phyloP scores from a whole-genome alignment of 768 basidiomycete species.

The Lactarius deliciosus region DNA sequence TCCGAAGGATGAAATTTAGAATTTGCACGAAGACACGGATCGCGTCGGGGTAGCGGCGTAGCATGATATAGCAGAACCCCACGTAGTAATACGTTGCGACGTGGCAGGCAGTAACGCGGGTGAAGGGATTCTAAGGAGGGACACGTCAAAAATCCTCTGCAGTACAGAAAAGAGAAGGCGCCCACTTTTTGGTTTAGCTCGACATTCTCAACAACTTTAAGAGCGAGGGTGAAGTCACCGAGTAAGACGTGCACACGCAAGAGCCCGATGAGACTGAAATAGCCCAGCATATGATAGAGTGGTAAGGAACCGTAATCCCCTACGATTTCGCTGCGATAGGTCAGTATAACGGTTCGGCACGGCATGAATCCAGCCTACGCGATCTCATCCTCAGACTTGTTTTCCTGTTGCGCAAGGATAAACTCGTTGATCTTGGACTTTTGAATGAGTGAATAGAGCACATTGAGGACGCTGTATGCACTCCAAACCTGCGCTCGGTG shows the following conservation, averaged over 20 bases:
- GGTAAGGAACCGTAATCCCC: constrained; percentile 91
- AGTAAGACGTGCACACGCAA: constrained; percentile 94
- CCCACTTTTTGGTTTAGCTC: constrained; percentile 85
- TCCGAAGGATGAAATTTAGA: constrained; percentile 92
- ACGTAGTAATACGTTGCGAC: constrained; percentile 95
- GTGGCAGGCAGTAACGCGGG: constrained; percentile 94
- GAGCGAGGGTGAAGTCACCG: constrained; percentile 91
- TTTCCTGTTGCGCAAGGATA: constrained; percentile 76
- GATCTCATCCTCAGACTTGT: constrained; percentile 80
- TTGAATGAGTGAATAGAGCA: constrained; percentile 97
- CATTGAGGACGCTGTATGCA: constrained; percentile 97
- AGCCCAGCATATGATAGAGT: constrained; percentile 92
- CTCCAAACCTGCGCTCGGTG: constrained; percentile 76
- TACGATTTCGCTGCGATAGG: constrained; percentile 61
- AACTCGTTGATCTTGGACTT: constrained; percentile 96
- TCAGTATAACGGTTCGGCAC: not conserved
- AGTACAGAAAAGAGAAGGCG: not conserved
- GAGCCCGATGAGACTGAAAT: constrained; percentile 94
- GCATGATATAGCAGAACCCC: constrained; percentile 95
- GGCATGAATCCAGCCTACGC: constrained; percentile 51
- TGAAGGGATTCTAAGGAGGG: constrained; percentile 66
- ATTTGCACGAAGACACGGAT: constrained; percentile 91
- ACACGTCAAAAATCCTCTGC: constrained; percentile 4
- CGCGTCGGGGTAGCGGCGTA: constrained; percentile 92
- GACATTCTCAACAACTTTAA: constrained; percentile 93